Conservation (phyloP, 805 yeast genomes). For the Komagataella populi region DNA sequence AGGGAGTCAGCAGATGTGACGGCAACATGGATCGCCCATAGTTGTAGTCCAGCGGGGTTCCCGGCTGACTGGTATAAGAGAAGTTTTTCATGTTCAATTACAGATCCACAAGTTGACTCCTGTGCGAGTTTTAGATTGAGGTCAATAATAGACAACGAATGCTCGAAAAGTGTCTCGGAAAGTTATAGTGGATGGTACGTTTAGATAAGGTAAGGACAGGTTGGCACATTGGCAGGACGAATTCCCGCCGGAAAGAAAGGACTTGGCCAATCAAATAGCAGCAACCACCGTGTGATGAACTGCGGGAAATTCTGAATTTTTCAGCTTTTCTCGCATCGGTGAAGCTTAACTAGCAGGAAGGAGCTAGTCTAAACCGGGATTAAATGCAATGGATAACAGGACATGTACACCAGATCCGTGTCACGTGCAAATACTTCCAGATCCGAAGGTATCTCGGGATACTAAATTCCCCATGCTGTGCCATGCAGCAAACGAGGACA, state of each 20-base stretch:
- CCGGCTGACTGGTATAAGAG: slow-evolving; percentile 15
- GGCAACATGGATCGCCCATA: slow-evolving; percentile 55
- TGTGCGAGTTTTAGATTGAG: not conserved
- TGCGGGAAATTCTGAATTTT: too few relatives aligned
- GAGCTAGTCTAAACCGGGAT: too few relatives aligned
- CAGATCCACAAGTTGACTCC: not conserved
- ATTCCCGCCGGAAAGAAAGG: not conserved
- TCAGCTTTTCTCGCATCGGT: too few relatives aligned
- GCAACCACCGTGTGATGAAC: too few relatives aligned
- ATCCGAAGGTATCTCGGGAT: too few relatives aligned
- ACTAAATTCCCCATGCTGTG: too few relatives aligned
- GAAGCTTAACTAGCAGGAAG: too few relatives aligned
- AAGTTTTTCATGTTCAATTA: not conserved
- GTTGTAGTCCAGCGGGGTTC: slow-evolving; percentile 44
- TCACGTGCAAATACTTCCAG: too few relatives aligned
- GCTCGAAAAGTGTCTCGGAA: not conserved
- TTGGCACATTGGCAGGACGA: not conserved
- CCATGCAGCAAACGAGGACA: too few relatives aligned
- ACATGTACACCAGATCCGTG: too few relatives aligned
- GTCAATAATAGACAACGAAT: not conserved
- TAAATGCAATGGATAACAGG: too few relatives aligned
- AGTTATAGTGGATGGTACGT: not conserved
- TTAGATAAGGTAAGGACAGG: not conserved
- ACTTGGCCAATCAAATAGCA: too few relatives aligned
- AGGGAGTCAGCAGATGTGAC: slow-evolving; percentile 51